These are phyloP conservation scores for Dillenia suffruticosa DNA, from an alignment of 164 flowering plant genomes.

Conservation along the genomic window DNA sequence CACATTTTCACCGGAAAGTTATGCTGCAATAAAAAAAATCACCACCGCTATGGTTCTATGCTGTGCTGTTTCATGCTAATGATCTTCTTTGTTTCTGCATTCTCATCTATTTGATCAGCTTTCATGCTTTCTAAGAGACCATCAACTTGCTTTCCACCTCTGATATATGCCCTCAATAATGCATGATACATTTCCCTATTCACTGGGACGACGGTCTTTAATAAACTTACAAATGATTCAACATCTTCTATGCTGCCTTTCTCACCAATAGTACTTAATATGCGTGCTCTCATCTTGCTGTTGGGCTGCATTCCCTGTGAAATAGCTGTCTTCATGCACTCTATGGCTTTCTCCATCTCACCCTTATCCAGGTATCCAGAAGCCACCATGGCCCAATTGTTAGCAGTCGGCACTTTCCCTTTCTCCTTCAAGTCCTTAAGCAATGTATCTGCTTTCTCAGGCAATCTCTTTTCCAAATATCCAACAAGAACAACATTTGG, in stretches of 20 bases:
- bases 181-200: constrained; percentile 44
- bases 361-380: constrained; percentile 28
- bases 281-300: constrained; percentile 15
- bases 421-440: constrained; percentile 32
- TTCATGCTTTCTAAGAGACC: constrained; percentile 40
- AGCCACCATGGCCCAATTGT: constrained; percentile 48
- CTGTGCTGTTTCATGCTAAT: constrained; percentile 12
- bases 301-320: constrained; percentile 29
- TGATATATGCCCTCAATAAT: constrained; percentile 37
- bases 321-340: constrained; percentile 48
- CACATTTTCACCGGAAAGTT: too few species aligned
- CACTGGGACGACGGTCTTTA: constrained; percentile 28
- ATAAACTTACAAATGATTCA: constrained; percentile 32
- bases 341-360: constrained; percentile 34
- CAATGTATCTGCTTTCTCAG: constrained; percentile 53
- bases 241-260: constrained; percentile 32
- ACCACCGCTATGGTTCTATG: too few species aligned
- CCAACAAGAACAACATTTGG: constrained; percentile 42
- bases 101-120: constrained; percentile 34
- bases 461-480: constrained; percentile 32
- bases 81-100: constrained; percentile 43
- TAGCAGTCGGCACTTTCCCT: constrained; percentile 34
- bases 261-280: constrained; percentile 46
- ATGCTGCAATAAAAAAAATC: too few species aligned
- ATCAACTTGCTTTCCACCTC: constrained; percentile 35